Conservation (phyloP, 495 filamentous ascomycete species). For the Lepraria neglecta region DNA sequence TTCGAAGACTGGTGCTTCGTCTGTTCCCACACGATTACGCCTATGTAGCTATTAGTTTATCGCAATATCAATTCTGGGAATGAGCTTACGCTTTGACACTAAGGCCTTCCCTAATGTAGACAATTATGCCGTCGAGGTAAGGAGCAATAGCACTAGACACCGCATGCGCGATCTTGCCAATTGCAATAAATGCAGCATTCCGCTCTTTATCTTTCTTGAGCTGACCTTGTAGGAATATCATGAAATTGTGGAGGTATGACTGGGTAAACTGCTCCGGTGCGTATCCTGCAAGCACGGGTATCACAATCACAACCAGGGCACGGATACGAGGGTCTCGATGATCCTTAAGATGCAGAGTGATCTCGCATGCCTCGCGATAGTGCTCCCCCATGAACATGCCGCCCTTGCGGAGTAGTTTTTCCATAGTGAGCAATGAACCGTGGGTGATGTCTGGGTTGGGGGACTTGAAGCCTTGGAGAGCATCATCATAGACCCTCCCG, state of each 20-base stretch:
- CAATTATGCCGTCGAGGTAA: conserved; percentile 87
- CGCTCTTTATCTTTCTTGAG: conserved; percentile 94
- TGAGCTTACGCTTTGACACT: conserved; percentile 62
- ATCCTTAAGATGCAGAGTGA: conserved; percentile 82
- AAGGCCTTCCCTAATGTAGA: conserved; percentile 85
- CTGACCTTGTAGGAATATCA: conserved; percentile 90
- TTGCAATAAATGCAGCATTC: conserved; percentile 86
- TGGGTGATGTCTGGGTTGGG: conserved; percentile 80
- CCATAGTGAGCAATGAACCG: conserved; percentile 82
- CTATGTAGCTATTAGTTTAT: conserved; percentile 36
- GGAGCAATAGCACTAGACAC: conserved; percentile 89
- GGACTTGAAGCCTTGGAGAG: conserved; percentile 66
- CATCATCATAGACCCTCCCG: conserved; percentile 77
- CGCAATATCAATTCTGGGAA: conserved; percentile 16
- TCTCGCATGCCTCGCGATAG: conserved; percentile 83
- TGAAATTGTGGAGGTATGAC: conserved; percentile 85
- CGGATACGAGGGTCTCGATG: conserved; percentile 82
- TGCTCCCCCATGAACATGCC: conserved; percentile 98
- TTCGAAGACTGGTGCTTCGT: conserved; percentile 90
- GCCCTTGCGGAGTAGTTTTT: conserved; percentile 83
- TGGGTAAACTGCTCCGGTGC: conserved; percentile 77
- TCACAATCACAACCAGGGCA: conserved; percentile 77
- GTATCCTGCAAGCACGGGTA: conserved; percentile 89
- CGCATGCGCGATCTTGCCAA: conserved; percentile 92
- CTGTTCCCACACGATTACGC: conserved; percentile 60